Percentiles rank a stretch among this genome's conserved stretches.
Evolutionary conservation across 768 basidiomycete genomes (phyloP).

Genomic region (Suillus luteus): DNA sequence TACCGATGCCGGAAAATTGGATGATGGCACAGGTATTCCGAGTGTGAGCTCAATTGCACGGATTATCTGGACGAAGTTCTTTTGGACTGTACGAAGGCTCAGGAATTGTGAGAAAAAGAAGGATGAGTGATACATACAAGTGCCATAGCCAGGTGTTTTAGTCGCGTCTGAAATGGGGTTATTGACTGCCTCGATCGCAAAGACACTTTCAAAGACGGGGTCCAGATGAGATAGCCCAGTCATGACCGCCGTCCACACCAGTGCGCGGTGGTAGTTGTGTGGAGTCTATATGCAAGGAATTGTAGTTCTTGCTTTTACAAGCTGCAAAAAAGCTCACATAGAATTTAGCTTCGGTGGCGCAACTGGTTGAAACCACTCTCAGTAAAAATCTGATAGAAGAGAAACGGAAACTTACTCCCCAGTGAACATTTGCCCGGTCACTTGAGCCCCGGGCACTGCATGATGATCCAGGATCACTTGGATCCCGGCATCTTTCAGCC

Average conservation of each 20-base stretch:
- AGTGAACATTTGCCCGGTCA: constrained; percentile 41
- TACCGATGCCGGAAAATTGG: constrained; percentile 10
- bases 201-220: constrained; percentile 62
- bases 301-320: neutral
- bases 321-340: constrained; percentile 18
- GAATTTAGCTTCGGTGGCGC: no score
- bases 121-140: no score
- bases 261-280: constrained; percentile 73
- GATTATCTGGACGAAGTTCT: constrained; percentile 64
- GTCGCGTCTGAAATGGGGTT: constrained; percentile 75
- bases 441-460: constrained; percentile 70
- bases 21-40: constrained; percentile 45
- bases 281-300: constrained; percentile 47
- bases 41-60: constrained; percentile 64
- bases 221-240: constrained; percentile 37
- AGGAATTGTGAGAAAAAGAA: constrained; percentile 8
- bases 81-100: constrained; percentile 51
- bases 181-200: constrained; percentile 75
- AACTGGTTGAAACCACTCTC: no score
- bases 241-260: constrained; percentile 82
- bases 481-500: constrained; percentile 65
- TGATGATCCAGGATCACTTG: constrained; percentile 71
- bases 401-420: no score
- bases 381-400: no score
- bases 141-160: constrained; percentile 54